Percentiles rank a stretch among this genome's conserved stretches.
Evolutionary conservation across 768 basidiomycete species (phyloP).

Genomic region (Tricholoma sp.): DNA sequence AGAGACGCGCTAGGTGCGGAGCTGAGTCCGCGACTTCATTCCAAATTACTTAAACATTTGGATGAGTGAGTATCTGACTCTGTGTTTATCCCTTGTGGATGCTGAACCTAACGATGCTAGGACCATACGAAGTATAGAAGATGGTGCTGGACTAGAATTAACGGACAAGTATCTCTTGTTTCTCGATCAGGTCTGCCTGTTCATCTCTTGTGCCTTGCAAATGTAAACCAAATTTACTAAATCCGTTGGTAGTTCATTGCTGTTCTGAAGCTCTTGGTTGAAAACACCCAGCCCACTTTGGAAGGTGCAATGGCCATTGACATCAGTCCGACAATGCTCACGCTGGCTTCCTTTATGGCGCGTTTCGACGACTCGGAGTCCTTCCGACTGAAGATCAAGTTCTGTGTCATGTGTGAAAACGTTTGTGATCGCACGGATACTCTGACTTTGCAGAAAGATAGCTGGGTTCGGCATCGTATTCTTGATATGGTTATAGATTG

Average conservation of each 20-base stretch:
- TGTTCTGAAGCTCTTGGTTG: constrained; percentile 73
- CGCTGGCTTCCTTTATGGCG: constrained; percentile 61
- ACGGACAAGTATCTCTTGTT: constrained; percentile 45
- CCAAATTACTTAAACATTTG: constrained; percentile 61
- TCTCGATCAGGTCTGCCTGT: constrained; percentile 55
- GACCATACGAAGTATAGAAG: constrained; percentile 47
- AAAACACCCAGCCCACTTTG: constrained; percentile 53
- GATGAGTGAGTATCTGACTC: constrained; percentile 52
- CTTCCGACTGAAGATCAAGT: constrained; percentile 68
- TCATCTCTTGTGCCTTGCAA: neutral
- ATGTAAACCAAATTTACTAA: neutral
- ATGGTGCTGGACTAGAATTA: constrained; percentile 39
- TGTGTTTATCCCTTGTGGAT: neutral
- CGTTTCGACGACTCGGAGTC: constrained; percentile 50
- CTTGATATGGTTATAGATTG: constrained; percentile 78
- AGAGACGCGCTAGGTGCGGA: constrained; percentile 79
- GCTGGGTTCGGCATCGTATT: constrained; percentile 58
- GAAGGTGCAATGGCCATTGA: constrained; percentile 63
- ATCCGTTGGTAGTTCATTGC: constrained; percentile 51
- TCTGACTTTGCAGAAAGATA: constrained; percentile 63
- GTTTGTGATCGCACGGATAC: constrained; percentile 59
- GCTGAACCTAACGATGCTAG: constrained; percentile 22
- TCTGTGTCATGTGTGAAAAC: constrained; percentile 66
- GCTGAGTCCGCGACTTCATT: constrained; percentile 64
- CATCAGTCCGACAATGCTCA: constrained; percentile 52